These are phyloP conservation scores for Filosporella fistucella DNA, from an alignment of 495 filamentous ascomycete species.

Conservation along the genomic window DNA sequence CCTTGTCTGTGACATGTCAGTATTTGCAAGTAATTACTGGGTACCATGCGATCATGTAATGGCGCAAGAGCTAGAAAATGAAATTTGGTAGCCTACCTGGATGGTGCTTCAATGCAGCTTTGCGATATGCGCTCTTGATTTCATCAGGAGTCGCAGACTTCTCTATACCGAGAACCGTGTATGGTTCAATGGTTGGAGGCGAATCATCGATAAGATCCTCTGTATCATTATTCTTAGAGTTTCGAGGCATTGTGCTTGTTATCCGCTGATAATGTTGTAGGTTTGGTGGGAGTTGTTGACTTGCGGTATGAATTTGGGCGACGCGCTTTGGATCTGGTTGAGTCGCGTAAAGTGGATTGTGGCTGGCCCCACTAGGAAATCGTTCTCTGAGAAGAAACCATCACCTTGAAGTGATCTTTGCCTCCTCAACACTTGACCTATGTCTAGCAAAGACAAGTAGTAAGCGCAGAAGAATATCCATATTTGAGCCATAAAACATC, in stretches of 20 bases:
- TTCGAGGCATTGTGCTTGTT: constrained; percentile 11
- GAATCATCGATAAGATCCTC: constrained; percentile 16
- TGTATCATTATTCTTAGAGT: constrained; percentile 11
- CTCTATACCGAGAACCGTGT: constrained; percentile 69
- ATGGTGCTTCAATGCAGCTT: constrained; percentile 82
- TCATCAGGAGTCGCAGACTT: constrained; percentile 62
- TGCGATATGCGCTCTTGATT: constrained; percentile 82
- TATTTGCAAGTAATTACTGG: background rate
- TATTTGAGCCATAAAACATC: too few species aligned
- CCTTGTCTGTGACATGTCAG: constrained; percentile 61
- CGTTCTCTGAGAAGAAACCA: too few species aligned
- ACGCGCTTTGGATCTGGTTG: background rate
- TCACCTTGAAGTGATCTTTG: too few species aligned
- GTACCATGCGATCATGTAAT: constrained; percentile 28
- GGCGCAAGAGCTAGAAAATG: constrained; percentile 49
- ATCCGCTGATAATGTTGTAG: background rate
- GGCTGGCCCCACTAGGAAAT: too few species aligned
- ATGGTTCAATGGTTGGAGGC: constrained; percentile 63
- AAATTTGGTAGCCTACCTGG: constrained; percentile 57
- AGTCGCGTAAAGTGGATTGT: constrained; percentile 3
- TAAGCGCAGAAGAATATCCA: too few species aligned
- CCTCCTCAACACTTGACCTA: too few species aligned
- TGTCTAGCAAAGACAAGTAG: too few species aligned
- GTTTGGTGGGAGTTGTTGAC: background rate
- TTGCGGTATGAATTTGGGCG: background rate